Conservation (phyloP, 345 rosid genomes). For the Tarenaya hassleriana region DNA sequence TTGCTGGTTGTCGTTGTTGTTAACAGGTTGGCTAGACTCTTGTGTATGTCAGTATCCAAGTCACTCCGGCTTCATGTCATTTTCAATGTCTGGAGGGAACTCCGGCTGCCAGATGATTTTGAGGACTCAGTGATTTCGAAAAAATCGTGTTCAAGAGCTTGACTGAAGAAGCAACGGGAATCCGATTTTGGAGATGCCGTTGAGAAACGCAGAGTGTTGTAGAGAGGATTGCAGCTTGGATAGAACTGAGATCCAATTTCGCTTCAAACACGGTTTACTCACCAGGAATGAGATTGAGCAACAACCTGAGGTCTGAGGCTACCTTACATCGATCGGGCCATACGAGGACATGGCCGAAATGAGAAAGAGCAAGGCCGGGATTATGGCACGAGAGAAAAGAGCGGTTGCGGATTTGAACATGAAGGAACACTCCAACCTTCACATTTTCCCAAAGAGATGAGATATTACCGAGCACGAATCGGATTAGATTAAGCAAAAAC, state of each 20-base stretch:
- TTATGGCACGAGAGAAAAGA: constrained; percentile 54
- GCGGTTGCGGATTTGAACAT: too few relatives aligned
- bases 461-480: too few relatives aligned
- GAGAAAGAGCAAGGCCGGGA: constrained; percentile 43
- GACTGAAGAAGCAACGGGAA: constrained; percentile 27
- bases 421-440: too few relatives aligned
- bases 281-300: constrained; percentile 75
- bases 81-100: constrained; percentile 92
- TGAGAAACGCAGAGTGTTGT: constrained; percentile 81
- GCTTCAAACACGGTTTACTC: constrained; percentile 72
- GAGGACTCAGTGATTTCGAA: constrained; percentile 69
- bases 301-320: constrained; percentile 56
- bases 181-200: constrained; percentile 45
- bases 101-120: constrained; percentile 88
- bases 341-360: constrained; percentile 52
- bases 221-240: constrained; percentile 44
- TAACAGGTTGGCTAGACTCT: constrained; percentile 50
- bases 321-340: constrained; percentile 67
- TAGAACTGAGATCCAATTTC: constrained; percentile 41
- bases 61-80: constrained; percentile 75
- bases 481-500: too few relatives aligned
- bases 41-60: constrained; percentile 57
- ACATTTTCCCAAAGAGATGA: too few relatives aligned
- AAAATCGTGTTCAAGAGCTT: constrained; percentile 51
- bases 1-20: constrained; percentile 50